These are phyloP conservation scores for Mucor lusitanicus DNA, from an alignment of 371 early-diverging fungal species.

Conservation along the genomic window DNA sequence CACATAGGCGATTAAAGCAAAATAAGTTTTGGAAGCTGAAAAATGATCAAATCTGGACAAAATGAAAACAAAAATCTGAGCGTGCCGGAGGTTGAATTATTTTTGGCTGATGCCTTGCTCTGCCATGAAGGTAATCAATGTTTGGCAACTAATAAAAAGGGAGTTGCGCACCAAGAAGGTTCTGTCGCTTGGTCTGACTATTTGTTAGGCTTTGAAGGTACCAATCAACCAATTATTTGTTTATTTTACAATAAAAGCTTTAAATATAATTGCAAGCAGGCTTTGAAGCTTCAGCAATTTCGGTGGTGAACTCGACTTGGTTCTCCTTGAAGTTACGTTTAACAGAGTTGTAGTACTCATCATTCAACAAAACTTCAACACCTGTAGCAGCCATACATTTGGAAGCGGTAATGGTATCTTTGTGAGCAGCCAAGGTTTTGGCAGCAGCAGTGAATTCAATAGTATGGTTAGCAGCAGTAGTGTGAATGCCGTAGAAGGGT, in stretches of 20 bases:
- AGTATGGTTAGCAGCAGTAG: constrained; percentile 63
- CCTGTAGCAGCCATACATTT: constrained; percentile 31
- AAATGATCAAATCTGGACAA: too few relatives aligned
- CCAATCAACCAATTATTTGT: background rate
- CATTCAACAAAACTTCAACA: constrained; percentile 23
- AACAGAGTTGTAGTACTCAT: constrained; percentile 20
- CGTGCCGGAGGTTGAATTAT: too few relatives aligned
- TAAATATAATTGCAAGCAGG: constrained; percentile 1
- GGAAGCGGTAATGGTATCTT: constrained; percentile 47
- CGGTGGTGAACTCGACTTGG: constrained; percentile 6
- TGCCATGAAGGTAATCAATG: too few relatives aligned
- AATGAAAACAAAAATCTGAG: too few relatives aligned
- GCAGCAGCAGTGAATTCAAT: constrained; percentile 65
- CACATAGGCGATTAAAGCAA: too few relatives aligned
- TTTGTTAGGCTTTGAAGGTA: too few relatives aligned
- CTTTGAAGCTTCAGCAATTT: background rate
- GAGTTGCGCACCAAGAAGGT: too few relatives aligned
- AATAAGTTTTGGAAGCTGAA: too few relatives aligned
- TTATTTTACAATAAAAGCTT: background rate
- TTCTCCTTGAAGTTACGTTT: constrained; percentile 19
- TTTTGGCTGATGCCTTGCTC: too few relatives aligned
- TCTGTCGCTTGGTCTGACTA: too few relatives aligned
- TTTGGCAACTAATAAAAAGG: too few relatives aligned
- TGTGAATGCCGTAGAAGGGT: constrained; percentile 46
- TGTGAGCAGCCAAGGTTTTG: constrained; percentile 60